A percentile compares a stretch with the other conserved stretches of the same genome.
phyloP scores from a whole-genome alignment of 805 yeast genomes.

The Nematodospora valgi region DNA sequence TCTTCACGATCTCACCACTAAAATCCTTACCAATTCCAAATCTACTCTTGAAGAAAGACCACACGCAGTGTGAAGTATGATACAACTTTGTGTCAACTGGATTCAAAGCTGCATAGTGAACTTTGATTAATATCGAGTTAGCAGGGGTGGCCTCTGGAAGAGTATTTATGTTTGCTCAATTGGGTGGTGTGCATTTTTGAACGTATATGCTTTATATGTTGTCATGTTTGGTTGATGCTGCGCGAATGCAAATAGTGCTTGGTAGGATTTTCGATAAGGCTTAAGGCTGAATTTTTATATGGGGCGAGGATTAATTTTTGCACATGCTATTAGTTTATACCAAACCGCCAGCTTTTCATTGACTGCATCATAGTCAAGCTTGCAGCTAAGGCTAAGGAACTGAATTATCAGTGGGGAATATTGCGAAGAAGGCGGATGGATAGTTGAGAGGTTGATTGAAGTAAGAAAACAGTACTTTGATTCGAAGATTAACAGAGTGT shows the following conservation, averaged over 20 bases:
- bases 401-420: not conserved
- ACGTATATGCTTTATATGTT: conserved; percentile 15
- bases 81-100: conserved; percentile 29
- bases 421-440: not conserved
- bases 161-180: conserved; percentile 11
- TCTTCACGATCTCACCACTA: conserved; percentile 27
- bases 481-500: not conserved
- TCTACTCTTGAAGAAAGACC: conserved; percentile 7
- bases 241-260: not conserved
- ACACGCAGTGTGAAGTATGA: conserved; percentile 6
- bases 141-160: conserved; percentile 11
- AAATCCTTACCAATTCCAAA: conserved; percentile 30
- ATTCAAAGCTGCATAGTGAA: conserved; percentile 29
- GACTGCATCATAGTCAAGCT: too few relatives aligned
- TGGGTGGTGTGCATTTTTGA: conserved; percentile 11
- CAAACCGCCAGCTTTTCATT: too few relatives aligned
- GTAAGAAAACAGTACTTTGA: not conserved
- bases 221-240: not conserved
- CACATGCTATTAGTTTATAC: too few relatives aligned
- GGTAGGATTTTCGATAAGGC: not conserved
- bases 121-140: conserved; percentile 24
- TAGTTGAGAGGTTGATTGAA: not conserved
- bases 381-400: too few relatives aligned
- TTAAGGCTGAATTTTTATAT: too few relatives aligned
- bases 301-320: too few relatives aligned